Evolutionary conservation across 2,329 filamentous ascomycete genomes (phyloP), one percentile per base, ranked within the genome.

Genomic region (Fusarium buxicola): DNA sequence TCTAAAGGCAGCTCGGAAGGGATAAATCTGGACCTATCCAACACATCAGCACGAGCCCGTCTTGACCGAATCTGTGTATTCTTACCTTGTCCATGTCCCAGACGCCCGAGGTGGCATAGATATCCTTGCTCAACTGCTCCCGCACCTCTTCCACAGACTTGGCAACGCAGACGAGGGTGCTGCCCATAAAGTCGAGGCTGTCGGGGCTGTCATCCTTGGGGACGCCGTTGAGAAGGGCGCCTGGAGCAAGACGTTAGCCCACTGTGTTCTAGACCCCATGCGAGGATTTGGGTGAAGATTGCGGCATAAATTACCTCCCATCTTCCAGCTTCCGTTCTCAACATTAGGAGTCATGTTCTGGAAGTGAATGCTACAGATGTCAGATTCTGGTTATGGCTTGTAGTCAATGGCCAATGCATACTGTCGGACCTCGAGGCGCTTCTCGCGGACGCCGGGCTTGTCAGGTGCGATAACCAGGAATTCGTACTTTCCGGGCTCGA

Each of bases 41-140:
- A 13, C 10, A 15, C 12, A 40, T 66, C 44, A 60, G 43, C n/a
- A 36, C 8, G 8, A 21, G 16, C 12, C 2, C 24, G 24, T 9
- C 24, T 39, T 25, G 12, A 21, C 12, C 16, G 6, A 30, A n/a
- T 13, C 9, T 13, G 6, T 11, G 11, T 7, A 72, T 8, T 30
- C 74, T 70, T 60, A 86, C 86, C 69, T 90, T 90, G 31, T 88
- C 84, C 56, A 90, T 73, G 80, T 97, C 92, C 93, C 93, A 97
- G 8, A 96, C 92, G 1, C 88, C 91, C 38, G 77, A 82, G 58
- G 78, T 82, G 9, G 83, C 81, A 77, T 96, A 97, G 9, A 93
- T 80, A 78, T 97, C 93, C 44, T 85, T 82, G 75, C 84, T 85
- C 41, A 97, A 74, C 47, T 84, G 72, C 68, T 89, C 84, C 35